Evolutionary conservation across 805 yeast species (phyloP).

Genomic region (Yarrowia sp.): DNA sequence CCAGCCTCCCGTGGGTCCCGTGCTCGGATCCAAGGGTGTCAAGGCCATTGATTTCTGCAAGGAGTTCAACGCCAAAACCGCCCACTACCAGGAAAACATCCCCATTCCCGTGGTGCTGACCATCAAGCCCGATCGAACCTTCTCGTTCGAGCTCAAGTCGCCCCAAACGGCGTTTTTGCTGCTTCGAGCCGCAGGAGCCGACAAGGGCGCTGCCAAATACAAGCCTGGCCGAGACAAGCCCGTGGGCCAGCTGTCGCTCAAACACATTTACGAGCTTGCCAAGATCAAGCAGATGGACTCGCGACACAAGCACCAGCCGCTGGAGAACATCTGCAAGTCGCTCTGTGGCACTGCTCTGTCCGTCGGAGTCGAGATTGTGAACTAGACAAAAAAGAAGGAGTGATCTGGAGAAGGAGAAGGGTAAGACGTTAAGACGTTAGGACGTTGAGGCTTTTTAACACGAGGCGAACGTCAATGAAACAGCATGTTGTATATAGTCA

Average conservation of each 20-base stretch:
- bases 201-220: constrained; percentile 77
- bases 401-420: too few relatives aligned
- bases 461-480: too few relatives aligned
- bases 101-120: constrained; percentile 88
- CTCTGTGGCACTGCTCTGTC: constrained; percentile 88
- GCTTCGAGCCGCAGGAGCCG: constrained; percentile 77
- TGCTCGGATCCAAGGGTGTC: constrained; percentile 97
- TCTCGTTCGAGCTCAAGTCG: constrained; percentile 82
- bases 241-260: constrained; percentile 75
- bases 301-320: constrained; percentile 70
- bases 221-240: constrained; percentile 55
- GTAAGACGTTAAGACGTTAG: too few relatives aligned
- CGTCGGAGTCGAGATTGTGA: constrained; percentile 83
- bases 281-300: constrained; percentile 87
- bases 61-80: constrained; percentile 97
- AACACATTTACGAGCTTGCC: constrained; percentile 94
- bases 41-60: constrained; percentile 98
- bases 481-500: constrained; percentile 26
- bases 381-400: constrained; percentile 50
- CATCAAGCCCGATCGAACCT: constrained; percentile 91
- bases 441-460: too few relatives aligned
- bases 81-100: constrained; percentile 79
- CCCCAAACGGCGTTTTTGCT: constrained; percentile 92
- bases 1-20: constrained; percentile 99
- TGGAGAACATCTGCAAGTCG: constrained; percentile 80